Evolutionary conservation across 2,329 filamentous ascomycete genomes (phyloP), one percentile per base, ranked within the genome.

Genomic region (Fusarium sp.): DNA sequence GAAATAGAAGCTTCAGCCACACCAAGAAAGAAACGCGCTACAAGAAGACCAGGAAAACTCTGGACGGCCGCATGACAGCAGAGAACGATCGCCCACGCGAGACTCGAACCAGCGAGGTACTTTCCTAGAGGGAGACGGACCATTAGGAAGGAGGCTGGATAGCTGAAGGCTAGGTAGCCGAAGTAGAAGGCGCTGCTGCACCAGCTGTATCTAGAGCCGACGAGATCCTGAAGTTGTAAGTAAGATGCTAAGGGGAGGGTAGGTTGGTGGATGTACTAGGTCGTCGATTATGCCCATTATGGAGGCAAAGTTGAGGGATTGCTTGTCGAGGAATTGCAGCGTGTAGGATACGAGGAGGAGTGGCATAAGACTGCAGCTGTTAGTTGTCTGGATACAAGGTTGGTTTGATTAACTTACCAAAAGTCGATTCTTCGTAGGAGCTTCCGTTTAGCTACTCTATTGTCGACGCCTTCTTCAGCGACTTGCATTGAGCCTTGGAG

Each of bases 261-360:
- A 2, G 4, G 0, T 2, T 25, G 24, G 24, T 7, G 5, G 4
- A 47, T 61, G 34, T 4, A 73, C 71, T 9, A 74, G 18, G 11
- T 74, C 70, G 0, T 69, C 59, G 9, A 74, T 74, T 11, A 74
- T 71, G 5, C 72, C 72, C 72, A 74, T 74, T 18, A 74, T 74
- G 0, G 72, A 74, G 3, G 72, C 43, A 59, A 74, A 74, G 50
- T 74, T 74, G 3, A 74, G 38, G 0, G 72, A 74, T 16, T 74
- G 72, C 25, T 74, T 74, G 10, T 74, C 72, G 10, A 74, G 72
- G 8, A 74, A 74, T n/a, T 74, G 72, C 1, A 74, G 34, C 18
- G 71, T 74, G 6, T 74, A 74, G 1, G 72, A 74, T 3, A 73
- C 72, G 8, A 74, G 60, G 1, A 74, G 62, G 2, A 74, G 40